Conservation (phyloP, 2,329 filamentous ascomycete genomes). For the Neophaeococcomyces aloes region DNA sequence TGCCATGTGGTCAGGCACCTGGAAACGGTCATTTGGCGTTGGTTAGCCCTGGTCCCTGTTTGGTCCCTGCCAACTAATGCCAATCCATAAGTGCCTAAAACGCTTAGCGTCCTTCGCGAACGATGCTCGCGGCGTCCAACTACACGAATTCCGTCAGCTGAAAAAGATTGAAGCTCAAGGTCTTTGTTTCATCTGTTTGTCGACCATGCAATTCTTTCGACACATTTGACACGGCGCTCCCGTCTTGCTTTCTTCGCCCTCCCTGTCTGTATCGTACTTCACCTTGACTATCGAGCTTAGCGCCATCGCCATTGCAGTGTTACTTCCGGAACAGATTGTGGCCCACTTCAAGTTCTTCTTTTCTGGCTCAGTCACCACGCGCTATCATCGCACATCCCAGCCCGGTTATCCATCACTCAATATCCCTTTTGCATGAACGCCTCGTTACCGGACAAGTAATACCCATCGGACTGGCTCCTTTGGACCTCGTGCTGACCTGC, state of each 20-base stretch:
- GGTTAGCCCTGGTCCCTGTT: no score
- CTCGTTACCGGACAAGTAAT: not conserved
- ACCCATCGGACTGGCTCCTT: constrained; percentile 8
- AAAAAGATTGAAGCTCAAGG: not conserved
- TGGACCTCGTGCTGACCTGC: not conserved
- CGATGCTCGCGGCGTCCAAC: not conserved
- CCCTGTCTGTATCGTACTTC: not conserved
- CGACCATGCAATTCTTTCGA: not conserved
- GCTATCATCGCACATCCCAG: constrained; percentile 4
- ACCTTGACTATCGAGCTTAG: not conserved
- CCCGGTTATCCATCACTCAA: no score
- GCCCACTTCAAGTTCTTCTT: constrained; percentile 4
- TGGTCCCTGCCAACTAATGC: no score
- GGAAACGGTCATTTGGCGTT: no score
- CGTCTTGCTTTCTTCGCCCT: not conserved
- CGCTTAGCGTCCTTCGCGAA: not conserved
- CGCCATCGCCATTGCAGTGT: not conserved
- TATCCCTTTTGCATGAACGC: constrained; percentile 3
- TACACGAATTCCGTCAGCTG: not conserved
- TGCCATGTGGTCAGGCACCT: no score
- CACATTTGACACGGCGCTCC: not conserved
- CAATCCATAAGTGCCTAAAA: no score
- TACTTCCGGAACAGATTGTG: constrained; percentile 1
- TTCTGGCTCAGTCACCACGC: constrained; percentile 2
- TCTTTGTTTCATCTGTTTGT: constrained; percentile 2